These are phyloP conservation scores for Garcia nutans DNA, from an alignment of 345 rosid species.

Conservation along the genomic window DNA sequence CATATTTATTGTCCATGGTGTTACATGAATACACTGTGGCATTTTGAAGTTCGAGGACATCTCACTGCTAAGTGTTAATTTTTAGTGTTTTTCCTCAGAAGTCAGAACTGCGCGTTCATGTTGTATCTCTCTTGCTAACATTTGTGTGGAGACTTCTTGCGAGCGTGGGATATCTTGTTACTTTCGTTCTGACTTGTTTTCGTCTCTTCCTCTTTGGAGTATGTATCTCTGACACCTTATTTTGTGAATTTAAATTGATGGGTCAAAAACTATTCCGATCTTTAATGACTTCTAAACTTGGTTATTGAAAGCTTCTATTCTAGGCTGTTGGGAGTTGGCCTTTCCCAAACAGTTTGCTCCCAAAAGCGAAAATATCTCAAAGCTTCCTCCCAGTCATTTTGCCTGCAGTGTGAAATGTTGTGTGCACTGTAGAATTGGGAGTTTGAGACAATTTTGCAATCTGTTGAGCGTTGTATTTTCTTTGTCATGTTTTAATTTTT, in stretches of 20 bases:
- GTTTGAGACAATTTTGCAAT: neutral
- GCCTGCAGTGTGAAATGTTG: neutral
- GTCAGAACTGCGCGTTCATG: too few relatives aligned
- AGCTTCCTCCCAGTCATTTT: neutral
- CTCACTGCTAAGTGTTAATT: neutral
- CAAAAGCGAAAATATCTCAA: constrained; percentile 12
- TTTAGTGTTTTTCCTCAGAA: neutral
- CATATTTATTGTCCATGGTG: neutral
- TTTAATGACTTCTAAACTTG: constrained; percentile 6
- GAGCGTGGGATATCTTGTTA: neutral
- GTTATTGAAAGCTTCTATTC: constrained; percentile 3
- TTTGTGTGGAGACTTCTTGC: neutral
- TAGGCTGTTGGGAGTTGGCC: constrained; percentile 11
- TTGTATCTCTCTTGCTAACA: too few relatives aligned
- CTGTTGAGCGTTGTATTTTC: neutral
- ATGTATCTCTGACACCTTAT: neutral
- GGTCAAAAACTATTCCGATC: neutral
- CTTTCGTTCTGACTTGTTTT: too few relatives aligned
- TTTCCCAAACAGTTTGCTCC: constrained; percentile 21
- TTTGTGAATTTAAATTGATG: neutral
- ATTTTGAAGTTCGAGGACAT: constrained; percentile 23
- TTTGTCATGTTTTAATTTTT: neutral
- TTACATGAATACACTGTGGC: constrained; percentile 3
- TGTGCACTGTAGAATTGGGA: neutral
- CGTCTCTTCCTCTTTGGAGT: neutral